Percentiles rank a stretch among this genome's conserved stretches.
phyloP scores from a whole-genome alignment of 2,329 filamentous ascomycete species.

The Herpotrichia juniperi region DNA sequence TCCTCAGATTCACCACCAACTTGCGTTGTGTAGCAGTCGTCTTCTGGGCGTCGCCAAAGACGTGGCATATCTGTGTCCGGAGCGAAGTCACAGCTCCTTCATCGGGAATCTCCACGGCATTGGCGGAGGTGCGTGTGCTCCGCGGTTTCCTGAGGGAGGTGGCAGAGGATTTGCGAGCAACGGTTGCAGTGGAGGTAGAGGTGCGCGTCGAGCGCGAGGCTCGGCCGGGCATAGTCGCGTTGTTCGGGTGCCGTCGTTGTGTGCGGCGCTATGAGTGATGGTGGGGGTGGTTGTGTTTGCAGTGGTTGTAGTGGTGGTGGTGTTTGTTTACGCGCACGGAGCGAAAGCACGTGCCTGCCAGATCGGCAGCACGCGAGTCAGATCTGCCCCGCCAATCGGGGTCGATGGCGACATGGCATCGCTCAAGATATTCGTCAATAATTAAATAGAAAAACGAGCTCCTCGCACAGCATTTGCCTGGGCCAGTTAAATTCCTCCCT shows the following conservation, averaged over 20 bases:
- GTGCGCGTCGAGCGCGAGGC: slow-evolving; percentile 50
- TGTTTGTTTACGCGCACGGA: slow-evolving; percentile 13
- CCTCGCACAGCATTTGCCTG: too few species aligned
- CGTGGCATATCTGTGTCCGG: slow-evolving; percentile 71
- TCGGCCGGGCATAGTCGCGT: slow-evolving; percentile 53
- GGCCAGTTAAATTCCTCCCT: neutral
- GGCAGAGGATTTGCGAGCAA: slow-evolving; percentile 50
- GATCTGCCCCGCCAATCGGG: too few species aligned
- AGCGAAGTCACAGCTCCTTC: slow-evolving; percentile 74
- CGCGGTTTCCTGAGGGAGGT: slow-evolving; percentile 45
- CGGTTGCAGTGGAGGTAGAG: slow-evolving; percentile 45
- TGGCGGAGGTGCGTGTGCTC: slow-evolving; percentile 48
- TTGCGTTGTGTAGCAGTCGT: slow-evolving; percentile 91
- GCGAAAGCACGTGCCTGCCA: slow-evolving; percentile 17
- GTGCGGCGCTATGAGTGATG: slow-evolving; percentile 6
- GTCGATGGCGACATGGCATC: slow-evolving; percentile 1
- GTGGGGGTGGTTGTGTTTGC: neutral
- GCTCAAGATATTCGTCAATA: too few species aligned
- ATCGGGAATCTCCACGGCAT: slow-evolving; percentile 62
- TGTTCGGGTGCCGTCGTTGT: neutral
- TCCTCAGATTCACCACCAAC: slow-evolving; percentile 82
- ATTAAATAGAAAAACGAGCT: too few species aligned
- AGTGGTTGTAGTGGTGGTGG: neutral
- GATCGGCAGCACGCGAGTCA: neutral
- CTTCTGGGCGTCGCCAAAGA: slow-evolving; percentile 72